These are phyloP conservation scores for Exophiala bonariae DNA, from an alignment of 2,329 filamentous ascomycete species.

Conservation along the genomic window DNA sequence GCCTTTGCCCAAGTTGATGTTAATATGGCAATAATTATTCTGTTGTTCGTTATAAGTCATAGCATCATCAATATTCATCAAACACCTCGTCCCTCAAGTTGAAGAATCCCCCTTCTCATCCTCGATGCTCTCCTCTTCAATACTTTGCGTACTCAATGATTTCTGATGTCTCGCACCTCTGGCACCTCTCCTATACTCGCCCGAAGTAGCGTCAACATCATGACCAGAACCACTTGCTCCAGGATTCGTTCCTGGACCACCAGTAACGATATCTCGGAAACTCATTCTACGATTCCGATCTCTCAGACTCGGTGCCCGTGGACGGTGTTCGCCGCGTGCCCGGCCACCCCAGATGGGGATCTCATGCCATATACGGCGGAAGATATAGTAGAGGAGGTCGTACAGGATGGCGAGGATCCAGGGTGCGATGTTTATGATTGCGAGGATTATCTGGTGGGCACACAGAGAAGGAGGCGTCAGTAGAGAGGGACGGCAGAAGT, in stretches of 20 bases:
- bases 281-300: slow-evolving; percentile 35
- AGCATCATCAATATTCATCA: background rate
- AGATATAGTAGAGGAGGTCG: slow-evolving; percentile 63
- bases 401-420: slow-evolving; percentile 64
- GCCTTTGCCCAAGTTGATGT: too few species aligned
- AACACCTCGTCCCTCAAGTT: background rate
- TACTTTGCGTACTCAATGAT: slow-evolving; percentile 4
- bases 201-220: background rate
- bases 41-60: too few species aligned
- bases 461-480: background rate
- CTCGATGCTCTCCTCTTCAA: slow-evolving; percentile 7
- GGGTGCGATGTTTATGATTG: slow-evolving; percentile 60
- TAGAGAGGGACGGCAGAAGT: slow-evolving; percentile 7
- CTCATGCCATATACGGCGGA: slow-evolving; percentile 59
- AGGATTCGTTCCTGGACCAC: too few species aligned
- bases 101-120: background rate
- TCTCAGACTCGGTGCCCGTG: slow-evolving; percentile 61
- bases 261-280: slow-evolving; percentile 18
- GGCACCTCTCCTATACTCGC: background rate
- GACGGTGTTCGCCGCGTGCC: slow-evolving; percentile 59
- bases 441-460: slow-evolving; percentile 58
- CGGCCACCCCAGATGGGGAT: slow-evolving; percentile 62
- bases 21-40: too few species aligned
- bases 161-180: slow-evolving; percentile 1
- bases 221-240: background rate